phyloP scores from a whole-genome alignment of 768 basidiomycete species.

The Sporobolomyces roseus region DNA sequence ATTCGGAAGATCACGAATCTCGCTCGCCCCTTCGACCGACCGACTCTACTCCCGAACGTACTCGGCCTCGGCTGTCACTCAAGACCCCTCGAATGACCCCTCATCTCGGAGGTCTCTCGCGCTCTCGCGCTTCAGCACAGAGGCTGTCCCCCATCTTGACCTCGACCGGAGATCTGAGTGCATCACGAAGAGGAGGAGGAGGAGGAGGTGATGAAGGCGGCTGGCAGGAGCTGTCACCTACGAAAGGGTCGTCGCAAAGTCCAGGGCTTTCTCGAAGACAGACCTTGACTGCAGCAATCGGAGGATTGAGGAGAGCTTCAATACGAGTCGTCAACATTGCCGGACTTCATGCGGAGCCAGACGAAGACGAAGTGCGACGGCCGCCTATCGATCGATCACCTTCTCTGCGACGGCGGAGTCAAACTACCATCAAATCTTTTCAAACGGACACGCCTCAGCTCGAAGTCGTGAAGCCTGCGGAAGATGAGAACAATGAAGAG shows the following conservation, averaged over 20 bases:
- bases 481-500: background rate
- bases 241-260: background rate
- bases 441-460: too few relatives aligned
- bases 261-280: background rate
- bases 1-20: background rate
- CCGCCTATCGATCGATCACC: background rate
- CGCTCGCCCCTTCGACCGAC: background rate
- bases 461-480: too few relatives aligned
- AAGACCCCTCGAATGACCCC: background rate
- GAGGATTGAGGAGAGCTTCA: conserved; percentile 55
- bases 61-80: background rate
- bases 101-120: background rate
- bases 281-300: conserved; percentile 27
- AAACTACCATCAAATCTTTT: background rate
- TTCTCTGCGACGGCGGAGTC: background rate
- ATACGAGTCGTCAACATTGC: conserved; percentile 77
- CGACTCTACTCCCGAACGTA: background rate
- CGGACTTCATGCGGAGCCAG: conserved; percentile 45
- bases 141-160: background rate
- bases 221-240: background rate
- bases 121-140: background rate
- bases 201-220: background rate
- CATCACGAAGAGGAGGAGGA: background rate
- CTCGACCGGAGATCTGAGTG: background rate
- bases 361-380: background rate